Percentiles rank a stretch among this genome's conserved stretches.
phyloP scores from a whole-genome alignment of 192 early-diverging fungal genomes.

The Lunasporangiospora selenospora region DNA sequence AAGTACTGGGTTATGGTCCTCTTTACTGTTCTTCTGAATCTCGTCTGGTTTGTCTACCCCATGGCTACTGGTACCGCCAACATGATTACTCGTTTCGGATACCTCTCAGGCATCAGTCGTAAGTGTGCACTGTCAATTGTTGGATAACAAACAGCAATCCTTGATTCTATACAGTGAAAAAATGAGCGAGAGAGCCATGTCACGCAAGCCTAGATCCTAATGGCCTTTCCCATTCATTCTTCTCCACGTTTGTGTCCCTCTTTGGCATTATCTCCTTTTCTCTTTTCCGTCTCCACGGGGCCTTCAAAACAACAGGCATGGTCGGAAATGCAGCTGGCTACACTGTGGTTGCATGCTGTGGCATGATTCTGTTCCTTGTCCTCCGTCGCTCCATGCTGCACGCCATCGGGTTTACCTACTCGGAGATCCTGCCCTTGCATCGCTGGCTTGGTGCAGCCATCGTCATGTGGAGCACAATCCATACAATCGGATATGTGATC shows the following conservation, averaged over 20 bases:
- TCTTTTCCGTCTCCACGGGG: neutral
- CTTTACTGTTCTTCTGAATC: constrained; percentile 19
- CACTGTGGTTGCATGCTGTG: constrained; percentile 27
- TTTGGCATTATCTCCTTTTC: neutral
- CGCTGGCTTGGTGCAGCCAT: constrained; percentile 43
- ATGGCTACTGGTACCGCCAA: constrained; percentile 3
- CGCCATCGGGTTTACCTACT: constrained; percentile 45
- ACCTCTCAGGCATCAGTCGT: constrained; percentile 29
- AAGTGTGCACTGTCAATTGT: no score
- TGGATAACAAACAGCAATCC: no score
- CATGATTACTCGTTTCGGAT: constrained; percentile 17
- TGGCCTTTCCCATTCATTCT: no score
- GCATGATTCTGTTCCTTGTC: constrained; percentile 44
- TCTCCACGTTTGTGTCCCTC: neutral
- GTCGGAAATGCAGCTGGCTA: constrained; percentile 40
- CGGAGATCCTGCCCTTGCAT: constrained; percentile 40
- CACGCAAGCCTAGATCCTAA: no score
- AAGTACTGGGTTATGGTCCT: constrained; percentile 42
- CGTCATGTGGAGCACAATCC: constrained; percentile 39
- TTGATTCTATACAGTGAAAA: no score
- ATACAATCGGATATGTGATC: constrained; percentile 29
- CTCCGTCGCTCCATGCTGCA: constrained; percentile 48
- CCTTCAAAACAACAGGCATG: constrained; percentile 8
- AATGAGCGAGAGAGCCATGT: no score
- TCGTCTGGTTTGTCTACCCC: constrained; percentile 22